phyloP scores from a whole-genome alignment of 2,329 filamentous ascomycete genomes.

The Xylariaceae sp. region DNA sequence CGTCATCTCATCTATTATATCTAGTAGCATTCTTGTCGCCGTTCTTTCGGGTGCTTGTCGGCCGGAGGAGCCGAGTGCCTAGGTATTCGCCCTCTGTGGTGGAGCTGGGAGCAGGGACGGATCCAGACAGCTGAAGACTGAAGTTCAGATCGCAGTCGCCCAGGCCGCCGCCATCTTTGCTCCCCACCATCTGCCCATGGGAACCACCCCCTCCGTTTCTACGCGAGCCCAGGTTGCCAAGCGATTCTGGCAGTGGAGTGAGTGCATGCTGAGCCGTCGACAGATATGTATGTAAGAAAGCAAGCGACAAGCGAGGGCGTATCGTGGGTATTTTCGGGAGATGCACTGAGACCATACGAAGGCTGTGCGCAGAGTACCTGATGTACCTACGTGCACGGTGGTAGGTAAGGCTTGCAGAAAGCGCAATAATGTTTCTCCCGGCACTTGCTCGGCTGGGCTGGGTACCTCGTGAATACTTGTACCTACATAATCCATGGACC shows the following conservation, averaged over 20 bases:
- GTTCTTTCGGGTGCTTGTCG: constrained; percentile 5
- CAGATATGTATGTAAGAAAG: neutral
- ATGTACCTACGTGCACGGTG: no score
- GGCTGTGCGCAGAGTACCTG: neutral
- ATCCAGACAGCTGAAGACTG: constrained; percentile 9
- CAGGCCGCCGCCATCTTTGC: no score
- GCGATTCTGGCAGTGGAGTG: no score
- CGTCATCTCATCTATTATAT: neutral
- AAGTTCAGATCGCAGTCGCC: no score
- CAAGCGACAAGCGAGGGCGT: neutral
- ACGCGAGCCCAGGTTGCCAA: no score
- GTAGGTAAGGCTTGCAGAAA: no score
- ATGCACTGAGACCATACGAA: neutral
- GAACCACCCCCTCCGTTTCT: no score
- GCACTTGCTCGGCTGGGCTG: no score
- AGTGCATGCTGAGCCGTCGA: neutral
- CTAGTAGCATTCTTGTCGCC: neutral
- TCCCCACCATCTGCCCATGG: no score
- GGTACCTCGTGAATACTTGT: no score
- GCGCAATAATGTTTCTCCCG: no score
- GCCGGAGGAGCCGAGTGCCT: constrained; percentile 8
- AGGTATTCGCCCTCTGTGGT: neutral
- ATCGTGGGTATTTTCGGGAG: neutral
- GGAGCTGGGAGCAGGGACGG: neutral
- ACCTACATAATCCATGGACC: no score